Percentiles rank a stretch among this genome's conserved stretches.
Conservation (phyloP, 306 rosid species). For the Trifolium repens region DNA sequence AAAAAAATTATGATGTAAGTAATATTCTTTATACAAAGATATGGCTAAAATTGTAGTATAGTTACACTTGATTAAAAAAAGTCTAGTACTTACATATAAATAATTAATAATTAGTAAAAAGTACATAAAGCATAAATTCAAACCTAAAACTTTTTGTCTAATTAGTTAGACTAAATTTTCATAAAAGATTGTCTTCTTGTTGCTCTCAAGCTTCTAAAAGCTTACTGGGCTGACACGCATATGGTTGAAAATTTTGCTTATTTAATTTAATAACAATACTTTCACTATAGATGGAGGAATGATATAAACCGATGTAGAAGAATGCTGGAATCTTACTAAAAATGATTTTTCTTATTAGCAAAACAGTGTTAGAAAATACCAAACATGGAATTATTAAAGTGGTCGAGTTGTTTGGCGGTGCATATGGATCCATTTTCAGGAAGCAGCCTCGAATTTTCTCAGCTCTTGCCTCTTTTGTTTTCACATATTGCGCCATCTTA, state of each 20-base stretch:
- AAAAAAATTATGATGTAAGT: too few species aligned
- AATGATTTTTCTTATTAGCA: not conserved
- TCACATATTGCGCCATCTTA: not conserved
- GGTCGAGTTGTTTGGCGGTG: not conserved
- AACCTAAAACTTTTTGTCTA: not conserved
- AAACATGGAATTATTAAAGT: slow-evolving; percentile 17
- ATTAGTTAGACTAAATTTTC: too few species aligned
- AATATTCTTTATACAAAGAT: too few species aligned
- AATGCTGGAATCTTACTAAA: not conserved
- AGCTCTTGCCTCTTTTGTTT: slow-evolving; percentile 22
- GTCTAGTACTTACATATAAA: too few species aligned
- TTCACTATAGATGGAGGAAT: not conserved
- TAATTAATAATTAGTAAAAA: too few species aligned
- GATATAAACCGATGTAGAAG: not conserved
- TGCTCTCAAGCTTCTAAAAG: not conserved
- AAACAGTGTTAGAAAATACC: not conserved
- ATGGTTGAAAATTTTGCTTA: not conserved
- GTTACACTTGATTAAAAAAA: too few species aligned
- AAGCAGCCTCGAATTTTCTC: slow-evolving; percentile 41
- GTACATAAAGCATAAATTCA: slow-evolving; percentile 8
- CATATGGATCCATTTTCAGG: slow-evolving; percentile 27
- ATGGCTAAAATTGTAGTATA: too few species aligned
- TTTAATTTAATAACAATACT: not conserved
- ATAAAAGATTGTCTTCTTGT: slow-evolving; percentile 2
- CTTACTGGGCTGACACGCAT: not conserved